Evolutionary conservation across 2,329 filamentous ascomycete genomes (phyloP), one percentile per base, ranked within the genome.

Genomic region (Ceratocystis albifundus): DNA sequence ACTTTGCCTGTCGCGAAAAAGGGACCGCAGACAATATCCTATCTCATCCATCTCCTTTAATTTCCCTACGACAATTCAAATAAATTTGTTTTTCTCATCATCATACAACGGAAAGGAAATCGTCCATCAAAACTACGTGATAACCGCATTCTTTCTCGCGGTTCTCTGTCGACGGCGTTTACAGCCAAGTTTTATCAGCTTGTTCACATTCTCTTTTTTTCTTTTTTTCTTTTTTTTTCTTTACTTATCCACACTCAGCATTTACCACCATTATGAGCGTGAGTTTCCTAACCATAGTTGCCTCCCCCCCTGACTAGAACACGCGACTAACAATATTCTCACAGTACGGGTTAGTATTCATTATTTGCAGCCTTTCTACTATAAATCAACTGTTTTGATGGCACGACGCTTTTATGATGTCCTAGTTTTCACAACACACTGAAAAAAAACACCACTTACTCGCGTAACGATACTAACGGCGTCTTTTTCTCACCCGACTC

Each of bases 281-380:
- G 28, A 66, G 64, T 66, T 57, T 65, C 28, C 20, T 8, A 15
- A 12, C 36, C 36, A 12, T 15, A 15, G 10, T 41, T 41, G 36
- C 36, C 36, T 15, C 36, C 36, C 36, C 36, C 36, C 36, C 10
- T 41, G 17, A 63, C 44, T 6, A 6, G 30, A 30, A 28, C 22
- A 48, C 44, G 25, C 50, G 46, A 28, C 64, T 65, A 61, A 65
- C 64, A 65, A 32, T 30, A 6, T 44, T 45, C 10, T 15, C 61
- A 70, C 76, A 83, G 81, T 83, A 83, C 80, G 80, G 80, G 81
- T 83, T 75, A 76, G 79, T 80, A 70, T 61, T 69, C 69, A 68
- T 69, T 66, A 41, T 4, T 15, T 41, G 67, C 61, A 46, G 22
- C 48, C 48, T 45, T 44, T n/a, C 61, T 20, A 45, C 61, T 22